phyloP scores from a whole-genome alignment of 2,329 filamentous ascomycete species.

The Fusarium anguioides region DNA sequence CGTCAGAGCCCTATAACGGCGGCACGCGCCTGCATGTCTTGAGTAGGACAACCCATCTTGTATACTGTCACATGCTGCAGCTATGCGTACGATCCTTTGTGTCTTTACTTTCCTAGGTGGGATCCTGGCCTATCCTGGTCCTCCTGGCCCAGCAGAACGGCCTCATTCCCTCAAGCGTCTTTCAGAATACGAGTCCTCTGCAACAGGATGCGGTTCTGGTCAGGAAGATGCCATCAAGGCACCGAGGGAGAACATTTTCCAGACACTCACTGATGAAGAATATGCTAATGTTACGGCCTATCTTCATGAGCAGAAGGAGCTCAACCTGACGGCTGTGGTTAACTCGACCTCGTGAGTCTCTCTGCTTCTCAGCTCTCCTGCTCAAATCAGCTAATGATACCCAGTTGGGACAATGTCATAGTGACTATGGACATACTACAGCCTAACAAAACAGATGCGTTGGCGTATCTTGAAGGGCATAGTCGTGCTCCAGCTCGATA shows the following conservation, averaged over 20 bases:
- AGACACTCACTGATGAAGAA: conserved; percentile 25
- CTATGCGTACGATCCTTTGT: conserved; percentile 4
- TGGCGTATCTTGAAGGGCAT: conserved; percentile 56
- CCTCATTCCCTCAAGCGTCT: conserved; percentile 23
- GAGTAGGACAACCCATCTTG: not conserved
- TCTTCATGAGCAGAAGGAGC: conserved; percentile 21
- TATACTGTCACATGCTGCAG: not conserved
- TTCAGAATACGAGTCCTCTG: not conserved
- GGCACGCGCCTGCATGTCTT: not conserved
- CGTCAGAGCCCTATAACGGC: not conserved
- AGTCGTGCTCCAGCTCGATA: conserved; percentile 53
- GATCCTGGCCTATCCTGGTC: not conserved
- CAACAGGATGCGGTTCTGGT: not conserved
- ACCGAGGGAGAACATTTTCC: conserved; percentile 20
- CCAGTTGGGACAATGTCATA: conserved; percentile 34
- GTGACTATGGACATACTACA: conserved; percentile 51
- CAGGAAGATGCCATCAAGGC: conserved; percentile 1
- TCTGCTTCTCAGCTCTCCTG: not conserved
- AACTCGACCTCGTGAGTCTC: conserved; percentile 34
- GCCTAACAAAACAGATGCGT: conserved; percentile 62
- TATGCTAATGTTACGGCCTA: conserved; percentile 29
- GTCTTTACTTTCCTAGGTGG: not conserved
- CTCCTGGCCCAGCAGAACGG: conserved; percentile 5
- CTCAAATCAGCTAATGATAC: not conserved
- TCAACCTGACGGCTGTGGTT: conserved; percentile 27